Base-by-base conservation (phyloP, 352 stramenopile genomes). In the Globisporangium apiculatum region DNA sequence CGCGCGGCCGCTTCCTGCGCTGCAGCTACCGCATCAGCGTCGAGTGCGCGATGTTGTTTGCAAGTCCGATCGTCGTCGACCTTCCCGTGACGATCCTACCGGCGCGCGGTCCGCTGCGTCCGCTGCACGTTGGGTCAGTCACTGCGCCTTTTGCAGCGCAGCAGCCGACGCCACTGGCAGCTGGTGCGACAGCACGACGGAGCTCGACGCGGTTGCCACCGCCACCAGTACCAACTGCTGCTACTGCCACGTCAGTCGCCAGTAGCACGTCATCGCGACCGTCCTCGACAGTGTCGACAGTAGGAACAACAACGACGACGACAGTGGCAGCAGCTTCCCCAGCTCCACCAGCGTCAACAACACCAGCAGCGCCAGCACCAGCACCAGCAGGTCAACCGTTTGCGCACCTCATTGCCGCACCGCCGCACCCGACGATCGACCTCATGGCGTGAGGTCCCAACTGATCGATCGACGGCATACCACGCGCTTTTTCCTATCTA, bases 1-100 rank as follows among this genome's bases (percentile, higher is more conserved):
- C 77, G 0, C 61, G 54, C 1, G 77, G 75, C 3, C 68, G 66
- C 12, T 87, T 89, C 60, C 53, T 91, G 36, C 75, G 63, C 36
- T 87, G 77, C 48, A 70, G 72, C 42, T 91, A 91, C 53, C 67
- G 64, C 5, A 79, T 91, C 52, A 60, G 65, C 14, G 70, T 91
- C 51, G 66, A 81, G 58, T 91, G 82, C 52, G 76, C 86, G n/a
- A 64, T 82, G 3, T 56, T 69, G 14, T 38, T 74, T 24, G 61
- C 65, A 7, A 38, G 48, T 12, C 42, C 59, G 48, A 57, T 82
- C 37, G 51, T 42, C 42, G 66, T 82, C 18, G 65, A 79, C 42
- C 56, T 82, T 18, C 70, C 73, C 2, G 70, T 82, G 10, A 67
- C 17, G 37, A 76, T 81, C 35, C 18, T 74, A 3, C 61, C 72